Evolutionary conservation across 306 rosid genomes (phyloP).

Genomic region (Quercus robur): DNA sequence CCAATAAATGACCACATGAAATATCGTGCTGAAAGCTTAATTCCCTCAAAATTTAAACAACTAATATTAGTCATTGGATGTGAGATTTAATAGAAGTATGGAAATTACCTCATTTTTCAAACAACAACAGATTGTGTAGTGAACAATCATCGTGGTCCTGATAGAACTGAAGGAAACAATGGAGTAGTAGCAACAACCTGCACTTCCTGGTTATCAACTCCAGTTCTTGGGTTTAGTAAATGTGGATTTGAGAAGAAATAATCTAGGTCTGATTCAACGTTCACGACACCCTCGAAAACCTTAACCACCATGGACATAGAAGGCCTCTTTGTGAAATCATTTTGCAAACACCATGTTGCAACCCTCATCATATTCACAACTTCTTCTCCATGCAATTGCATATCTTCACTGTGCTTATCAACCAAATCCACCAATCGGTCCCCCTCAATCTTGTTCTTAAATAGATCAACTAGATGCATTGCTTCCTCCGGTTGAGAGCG

Average conservation of each 20-base stretch:
- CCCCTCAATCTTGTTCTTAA: background rate
- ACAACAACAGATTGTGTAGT: too few relatives aligned
- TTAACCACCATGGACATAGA: background rate
- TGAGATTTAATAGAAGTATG: too few relatives aligned
- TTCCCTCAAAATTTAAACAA: too few relatives aligned
- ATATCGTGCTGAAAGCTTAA: too few relatives aligned
- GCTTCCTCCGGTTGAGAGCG: background rate
- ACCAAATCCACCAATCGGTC: background rate
- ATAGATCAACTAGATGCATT: background rate
- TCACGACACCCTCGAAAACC: background rate
- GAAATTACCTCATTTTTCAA: too few relatives aligned
- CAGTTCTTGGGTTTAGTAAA: too few relatives aligned
- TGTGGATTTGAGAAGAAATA: background rate
- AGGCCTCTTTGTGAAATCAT: background rate
- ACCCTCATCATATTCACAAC: slow-evolving; percentile 1
- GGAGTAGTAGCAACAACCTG: too few relatives aligned
- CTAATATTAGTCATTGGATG: too few relatives aligned
- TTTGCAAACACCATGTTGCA: background rate
- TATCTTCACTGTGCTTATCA: background rate
- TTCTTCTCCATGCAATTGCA: background rate
- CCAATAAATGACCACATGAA: too few relatives aligned
- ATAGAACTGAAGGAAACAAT: too few relatives aligned
- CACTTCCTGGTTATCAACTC: too few relatives aligned
- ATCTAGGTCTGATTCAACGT: background rate
- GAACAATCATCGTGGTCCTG: too few relatives aligned